Conservation (phyloP, 139 green algal genomes). For the Coelastrella sp. region DNA sequence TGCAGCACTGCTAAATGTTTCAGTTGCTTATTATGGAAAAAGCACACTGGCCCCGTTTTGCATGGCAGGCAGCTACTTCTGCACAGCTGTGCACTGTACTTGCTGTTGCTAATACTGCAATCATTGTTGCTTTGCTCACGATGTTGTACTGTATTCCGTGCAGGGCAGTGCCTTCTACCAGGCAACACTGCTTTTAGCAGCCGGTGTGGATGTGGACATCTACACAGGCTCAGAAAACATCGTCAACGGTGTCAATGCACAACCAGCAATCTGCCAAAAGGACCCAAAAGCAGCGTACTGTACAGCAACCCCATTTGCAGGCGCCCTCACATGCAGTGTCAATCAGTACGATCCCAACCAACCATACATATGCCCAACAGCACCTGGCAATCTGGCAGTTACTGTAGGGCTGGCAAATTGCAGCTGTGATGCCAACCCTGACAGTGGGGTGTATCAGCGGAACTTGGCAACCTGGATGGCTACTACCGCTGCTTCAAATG, state of each 20-base stretch:
- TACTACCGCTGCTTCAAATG: background rate
- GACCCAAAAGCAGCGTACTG: background rate
- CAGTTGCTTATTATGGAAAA: no score
- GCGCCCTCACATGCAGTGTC: background rate
- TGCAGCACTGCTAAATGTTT: no score
- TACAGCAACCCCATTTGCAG: background rate
- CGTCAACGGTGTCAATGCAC: conserved; percentile 17
- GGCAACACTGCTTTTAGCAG: background rate
- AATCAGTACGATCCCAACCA: conserved; percentile 9
- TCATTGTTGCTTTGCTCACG: no score
- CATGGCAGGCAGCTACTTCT: background rate
- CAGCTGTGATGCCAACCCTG: background rate
- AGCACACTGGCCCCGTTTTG: no score
- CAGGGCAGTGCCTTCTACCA: conserved; percentile 39
- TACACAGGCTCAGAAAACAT: conserved; percentile 24
- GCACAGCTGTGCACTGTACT: background rate
- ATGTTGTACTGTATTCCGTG: background rate
- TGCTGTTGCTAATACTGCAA: no score
- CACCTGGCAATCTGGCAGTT: background rate
- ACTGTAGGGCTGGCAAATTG: background rate
- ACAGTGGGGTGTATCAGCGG: background rate
- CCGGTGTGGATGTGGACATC: conserved; percentile 21
- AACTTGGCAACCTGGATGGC: background rate
- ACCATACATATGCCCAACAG: conserved; percentile 7
- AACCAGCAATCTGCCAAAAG: background rate